A percentile compares a stretch with the other conserved stretches of the same genome.
These are phyloP conservation scores for Elsinoe fawcettii DNA, from an alignment of 2,329 filamentous ascomycete genomes.

Conservation along the genomic window DNA sequence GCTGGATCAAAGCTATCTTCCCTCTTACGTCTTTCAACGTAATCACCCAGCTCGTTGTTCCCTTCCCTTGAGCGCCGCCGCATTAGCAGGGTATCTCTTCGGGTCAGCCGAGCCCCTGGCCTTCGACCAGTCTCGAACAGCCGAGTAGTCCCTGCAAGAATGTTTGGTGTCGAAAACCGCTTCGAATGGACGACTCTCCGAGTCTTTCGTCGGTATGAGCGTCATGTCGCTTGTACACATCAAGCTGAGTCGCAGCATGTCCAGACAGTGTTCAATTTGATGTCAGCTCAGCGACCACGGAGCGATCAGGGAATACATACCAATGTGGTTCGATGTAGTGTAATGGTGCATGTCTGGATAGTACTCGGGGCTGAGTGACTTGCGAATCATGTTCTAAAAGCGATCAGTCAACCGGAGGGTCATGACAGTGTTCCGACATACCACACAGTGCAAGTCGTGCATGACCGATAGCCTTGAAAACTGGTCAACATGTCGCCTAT, in stretches of 20 bases:
- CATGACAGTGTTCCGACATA: not conserved
- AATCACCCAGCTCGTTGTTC: not conserved
- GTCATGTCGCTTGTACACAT: slow-evolving; percentile 7
- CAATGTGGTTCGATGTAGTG: not conserved
- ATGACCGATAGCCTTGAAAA: not conserved
- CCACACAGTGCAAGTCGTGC: slow-evolving; percentile 2
- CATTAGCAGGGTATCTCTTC: not conserved
- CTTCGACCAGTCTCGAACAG: not conserved
- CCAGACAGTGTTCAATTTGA: not conserved
- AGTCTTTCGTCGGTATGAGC: not conserved
- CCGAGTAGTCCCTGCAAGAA: slow-evolving; percentile 2
- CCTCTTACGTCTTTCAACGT: too few relatives aligned
- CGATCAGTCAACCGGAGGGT: not conserved
- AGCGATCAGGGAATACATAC: not conserved
- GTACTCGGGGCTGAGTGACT: slow-evolving; percentile 5
- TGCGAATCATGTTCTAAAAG: not conserved
- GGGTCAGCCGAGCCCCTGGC: not conserved
- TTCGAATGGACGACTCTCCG: slow-evolving; percentile 4
- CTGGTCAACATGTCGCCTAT: too few relatives aligned
- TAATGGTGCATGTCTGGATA: slow-evolving; percentile 1
- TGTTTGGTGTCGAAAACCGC: not conserved
- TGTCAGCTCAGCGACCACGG: not conserved
- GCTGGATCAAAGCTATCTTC: too few relatives aligned
- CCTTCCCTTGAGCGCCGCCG: not conserved
- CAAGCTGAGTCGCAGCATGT: not conserved